phyloP scores from a whole-genome alignment of 2,329 filamentous ascomycete species.

The Nannizzia gypsea region DNA sequence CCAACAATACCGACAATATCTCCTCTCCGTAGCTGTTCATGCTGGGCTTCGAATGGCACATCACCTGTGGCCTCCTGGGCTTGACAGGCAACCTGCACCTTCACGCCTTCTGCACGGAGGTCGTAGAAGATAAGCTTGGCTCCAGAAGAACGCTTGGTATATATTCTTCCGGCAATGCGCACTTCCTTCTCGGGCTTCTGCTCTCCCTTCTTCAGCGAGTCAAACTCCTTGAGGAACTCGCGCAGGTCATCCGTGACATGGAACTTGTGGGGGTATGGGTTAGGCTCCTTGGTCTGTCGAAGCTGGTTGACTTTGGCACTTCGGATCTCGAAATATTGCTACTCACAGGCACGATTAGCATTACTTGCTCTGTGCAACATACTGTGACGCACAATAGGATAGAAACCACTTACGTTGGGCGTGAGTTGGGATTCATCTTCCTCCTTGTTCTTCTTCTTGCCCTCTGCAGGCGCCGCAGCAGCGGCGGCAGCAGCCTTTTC shows the following conservation, averaged over 20 bases:
- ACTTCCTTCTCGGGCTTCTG: slow-evolving; percentile 62
- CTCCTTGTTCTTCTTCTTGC: slow-evolving; percentile 46
- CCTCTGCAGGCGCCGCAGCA: slow-evolving; percentile 15
- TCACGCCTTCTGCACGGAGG: slow-evolving; percentile 60
- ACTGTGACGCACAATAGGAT: background rate
- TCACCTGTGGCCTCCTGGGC: slow-evolving; percentile 61
- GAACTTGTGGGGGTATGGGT: slow-evolving; percentile 93
- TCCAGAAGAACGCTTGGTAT: slow-evolving; percentile 71
- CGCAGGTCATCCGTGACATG: slow-evolving; percentile 69
- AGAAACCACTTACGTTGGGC: slow-evolving; percentile 49
- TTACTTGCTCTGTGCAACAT: background rate
- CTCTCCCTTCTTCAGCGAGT: slow-evolving; percentile 74
- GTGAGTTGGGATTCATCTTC: slow-evolving; percentile 61
- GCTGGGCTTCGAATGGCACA: slow-evolving; percentile 70
- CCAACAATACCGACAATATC: slow-evolving; percentile 86
- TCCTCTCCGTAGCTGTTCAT: slow-evolving; percentile 76
- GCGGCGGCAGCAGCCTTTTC: slow-evolving; percentile 64
- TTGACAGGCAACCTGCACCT: slow-evolving; percentile 88
- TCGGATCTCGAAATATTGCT: slow-evolving; percentile 96
- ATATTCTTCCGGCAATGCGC: slow-evolving; percentile 73
- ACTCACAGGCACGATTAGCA: slow-evolving; percentile 3
- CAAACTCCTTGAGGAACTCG: slow-evolving; percentile 68
- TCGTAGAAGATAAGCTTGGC: slow-evolving; percentile 89
- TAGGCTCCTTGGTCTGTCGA: slow-evolving; percentile 58
- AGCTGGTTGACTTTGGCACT: slow-evolving; percentile 69